A percentile compares a stretch with the other conserved stretches of the same genome.
phyloP scores from a whole-genome alignment of 495 filamentous ascomycete genomes.

The Neurospora sublineolata region DNA sequence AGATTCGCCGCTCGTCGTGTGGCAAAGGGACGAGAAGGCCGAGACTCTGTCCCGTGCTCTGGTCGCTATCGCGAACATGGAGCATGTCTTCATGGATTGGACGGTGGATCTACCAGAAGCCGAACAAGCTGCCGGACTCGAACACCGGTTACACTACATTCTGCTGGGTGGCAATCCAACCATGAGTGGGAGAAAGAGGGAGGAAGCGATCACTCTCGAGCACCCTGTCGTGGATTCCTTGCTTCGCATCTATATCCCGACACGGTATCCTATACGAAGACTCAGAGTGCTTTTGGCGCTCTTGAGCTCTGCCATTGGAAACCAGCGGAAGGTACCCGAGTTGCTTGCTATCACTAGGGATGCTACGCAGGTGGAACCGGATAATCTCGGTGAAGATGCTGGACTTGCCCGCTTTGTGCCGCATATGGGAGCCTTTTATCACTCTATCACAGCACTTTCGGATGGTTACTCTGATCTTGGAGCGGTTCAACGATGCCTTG shows the following conservation, averaged over 20 bases:
- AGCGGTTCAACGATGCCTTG: constrained; percentile 37
- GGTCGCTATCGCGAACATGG: constrained; percentile 34
- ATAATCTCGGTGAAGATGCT: constrained; percentile 39
- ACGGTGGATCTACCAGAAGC: constrained; percentile 27
- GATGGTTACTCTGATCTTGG: constrained; percentile 35
- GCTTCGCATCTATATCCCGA: constrained; percentile 30
- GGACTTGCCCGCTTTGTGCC: constrained; percentile 39
- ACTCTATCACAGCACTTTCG: constrained; percentile 43
- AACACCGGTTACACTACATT: constrained; percentile 36
- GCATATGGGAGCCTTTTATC: constrained; percentile 48
- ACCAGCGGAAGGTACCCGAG: constrained; percentile 16
- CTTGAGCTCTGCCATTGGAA: constrained; percentile 25
- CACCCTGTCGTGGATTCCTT: constrained; percentile 27
- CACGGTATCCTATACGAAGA: constrained; percentile 33
- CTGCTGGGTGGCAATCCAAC: constrained; percentile 13
- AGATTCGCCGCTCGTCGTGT: constrained; percentile 23
- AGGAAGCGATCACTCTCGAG: constrained; percentile 19
- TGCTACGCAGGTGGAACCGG: constrained; percentile 18
- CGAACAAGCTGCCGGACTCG: constrained; percentile 38
- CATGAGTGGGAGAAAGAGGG: constrained; percentile 4
- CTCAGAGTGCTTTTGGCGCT: constrained; percentile 29
- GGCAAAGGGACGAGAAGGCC: constrained; percentile 27
- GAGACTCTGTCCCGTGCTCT: constrained; percentile 34
- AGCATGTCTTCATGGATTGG: constrained; percentile 34
- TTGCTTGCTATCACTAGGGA: constrained; percentile 30